Base-by-base conservation (phyloP, 2,329 filamentous ascomycete genomes). In the Epichloe hybrida region DNA sequence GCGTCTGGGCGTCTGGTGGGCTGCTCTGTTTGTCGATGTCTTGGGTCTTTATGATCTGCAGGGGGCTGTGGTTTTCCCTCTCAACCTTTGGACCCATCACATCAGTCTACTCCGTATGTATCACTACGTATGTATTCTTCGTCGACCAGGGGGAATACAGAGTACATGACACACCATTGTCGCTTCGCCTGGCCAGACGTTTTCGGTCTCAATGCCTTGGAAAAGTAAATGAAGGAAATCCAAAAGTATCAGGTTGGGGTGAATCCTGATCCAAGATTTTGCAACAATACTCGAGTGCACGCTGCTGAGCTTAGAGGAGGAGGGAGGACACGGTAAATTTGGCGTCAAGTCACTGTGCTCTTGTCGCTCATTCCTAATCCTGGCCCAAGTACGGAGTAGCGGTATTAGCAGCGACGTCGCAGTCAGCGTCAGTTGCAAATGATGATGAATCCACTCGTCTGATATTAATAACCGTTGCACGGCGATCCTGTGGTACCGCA, bases 21-120 rank as follows among this genome's bases (percentile, higher is more conserved):
- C 36, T 48, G n/a, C 44, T 13, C 7, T 46, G 13, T 41, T 50
- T 40, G 49, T 39, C 37, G 37, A 27, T 50, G 37, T 50, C 43
- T 36, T 46, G 43, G 23, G 35, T 43, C 46, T 35, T 41, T 38
- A n/a, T 37, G 48, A 34, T 38, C 20, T 15, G 27, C 38, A 42
- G 47, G 38, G 23, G 23, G 23, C 7, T 27, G 23, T 27, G 23
- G 23, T 27, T 27, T 27, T 27, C 23, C 23, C 23, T 27, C 23
- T 27, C 23, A 27, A 8, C 23, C 23, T 27, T 27, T 27, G 23
- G 23, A 27, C 23, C 23, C 47, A 49, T 37, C 39, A 37, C 47
- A 36, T 42, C 47, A 49, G 36, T 49, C 27, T 49, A 17, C 17
- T 17, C 17, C 17, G 17, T 17, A 39, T 27, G 23, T 27, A 41